Conservation (phyloP, 208 protist genomes). For the Wallacemonas sp. region DNA sequence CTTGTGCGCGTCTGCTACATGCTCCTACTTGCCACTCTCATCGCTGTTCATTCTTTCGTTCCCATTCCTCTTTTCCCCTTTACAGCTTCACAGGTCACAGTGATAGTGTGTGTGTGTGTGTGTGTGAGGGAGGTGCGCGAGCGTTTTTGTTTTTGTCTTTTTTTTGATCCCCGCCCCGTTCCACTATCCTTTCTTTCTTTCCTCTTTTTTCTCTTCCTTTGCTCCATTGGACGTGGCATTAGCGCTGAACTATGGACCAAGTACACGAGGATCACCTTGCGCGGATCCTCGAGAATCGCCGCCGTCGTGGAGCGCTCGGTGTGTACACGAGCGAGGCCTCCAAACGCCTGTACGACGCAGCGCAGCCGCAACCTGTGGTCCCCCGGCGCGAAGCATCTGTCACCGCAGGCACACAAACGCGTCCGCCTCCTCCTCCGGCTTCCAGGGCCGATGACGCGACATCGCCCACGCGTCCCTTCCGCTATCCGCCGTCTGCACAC, state of each 20-base stretch:
- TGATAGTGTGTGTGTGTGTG: too few relatives aligned
- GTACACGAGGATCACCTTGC: conserved; percentile 65
- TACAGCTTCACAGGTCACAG: too few relatives aligned
- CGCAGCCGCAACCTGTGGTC: neutral
- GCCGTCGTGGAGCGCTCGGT: conserved; percentile 50
- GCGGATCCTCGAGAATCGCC: conserved; percentile 72
- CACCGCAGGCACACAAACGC: conserved; percentile 11
- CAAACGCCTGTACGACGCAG: neutral
- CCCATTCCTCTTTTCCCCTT: too few relatives aligned
- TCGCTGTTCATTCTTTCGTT: too few relatives aligned
- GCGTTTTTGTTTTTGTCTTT: conserved; percentile 7
- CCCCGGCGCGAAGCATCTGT: neutral
- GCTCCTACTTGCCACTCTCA: too few relatives aligned
- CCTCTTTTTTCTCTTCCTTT: neutral
- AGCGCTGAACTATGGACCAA: conserved; percentile 40
- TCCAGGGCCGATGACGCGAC: neutral
- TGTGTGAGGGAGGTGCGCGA: too few relatives aligned
- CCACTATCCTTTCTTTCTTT: neutral
- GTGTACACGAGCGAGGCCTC: conserved; percentile 12
- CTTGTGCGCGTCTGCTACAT: too few relatives aligned
- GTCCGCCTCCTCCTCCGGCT: neutral
- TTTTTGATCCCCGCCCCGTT: neutral
- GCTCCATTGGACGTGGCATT: neutral
- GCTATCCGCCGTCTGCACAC: neutral
- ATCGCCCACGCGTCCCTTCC: neutral